phyloP scores from a whole-genome alignment of 176 grass and related monocot genomes.

The Avena insularis region DNA sequence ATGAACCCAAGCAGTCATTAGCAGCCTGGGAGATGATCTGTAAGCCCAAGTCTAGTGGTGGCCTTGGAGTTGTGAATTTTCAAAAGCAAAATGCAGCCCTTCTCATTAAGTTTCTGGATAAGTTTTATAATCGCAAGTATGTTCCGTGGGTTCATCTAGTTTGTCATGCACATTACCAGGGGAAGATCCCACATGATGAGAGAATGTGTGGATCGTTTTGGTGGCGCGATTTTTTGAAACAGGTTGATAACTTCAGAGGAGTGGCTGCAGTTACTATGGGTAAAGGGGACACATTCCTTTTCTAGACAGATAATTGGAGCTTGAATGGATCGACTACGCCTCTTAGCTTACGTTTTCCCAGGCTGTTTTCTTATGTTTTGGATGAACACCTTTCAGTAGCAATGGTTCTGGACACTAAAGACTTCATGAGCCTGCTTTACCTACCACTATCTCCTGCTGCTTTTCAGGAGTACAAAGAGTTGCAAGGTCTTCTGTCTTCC shows the following conservation, averaged over 20 bases:
- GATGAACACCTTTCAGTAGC: neutral
- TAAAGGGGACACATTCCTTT: neutral
- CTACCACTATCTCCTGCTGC: neutral
- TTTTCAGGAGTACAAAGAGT: too few relatives aligned
- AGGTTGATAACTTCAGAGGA: neutral
- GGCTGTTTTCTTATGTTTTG: neutral
- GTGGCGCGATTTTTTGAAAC: neutral
- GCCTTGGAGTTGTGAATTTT: neutral
- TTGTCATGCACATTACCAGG: neutral
- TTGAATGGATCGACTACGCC: too few relatives aligned
- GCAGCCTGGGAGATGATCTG: neutral
- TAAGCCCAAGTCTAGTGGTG: too few relatives aligned
- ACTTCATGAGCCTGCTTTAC: neutral
- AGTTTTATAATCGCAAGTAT: neutral
- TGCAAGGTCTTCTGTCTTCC: too few relatives aligned
- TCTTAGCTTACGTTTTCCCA: too few relatives aligned
- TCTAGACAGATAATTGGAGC: neutral
- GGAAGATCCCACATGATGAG: neutral
- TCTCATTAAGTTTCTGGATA: neutral
- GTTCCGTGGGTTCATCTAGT: neutral
- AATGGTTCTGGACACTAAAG: neutral
- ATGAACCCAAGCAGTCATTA: neutral
- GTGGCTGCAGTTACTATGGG: neutral
- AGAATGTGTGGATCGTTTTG: neutral
- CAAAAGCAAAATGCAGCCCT: neutral